Conservation (phyloP, 768 basidiomycete genomes). For the Tylopilus sp. region DNA sequence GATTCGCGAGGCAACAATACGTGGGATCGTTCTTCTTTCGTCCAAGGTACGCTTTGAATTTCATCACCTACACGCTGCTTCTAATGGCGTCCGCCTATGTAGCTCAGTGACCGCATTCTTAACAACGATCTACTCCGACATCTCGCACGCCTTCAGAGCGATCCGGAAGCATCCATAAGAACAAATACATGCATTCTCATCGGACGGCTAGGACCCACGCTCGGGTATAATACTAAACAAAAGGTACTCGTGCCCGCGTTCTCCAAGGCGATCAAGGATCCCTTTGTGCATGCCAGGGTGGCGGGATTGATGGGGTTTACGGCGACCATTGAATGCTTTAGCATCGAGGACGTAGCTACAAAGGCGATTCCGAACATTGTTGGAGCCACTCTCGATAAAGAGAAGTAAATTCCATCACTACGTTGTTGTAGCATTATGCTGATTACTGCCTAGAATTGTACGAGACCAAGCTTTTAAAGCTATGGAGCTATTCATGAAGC, state of each 20-base stretch:
- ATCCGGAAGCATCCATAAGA: slow-evolving; percentile 90
- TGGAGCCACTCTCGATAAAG: slow-evolving; percentile 80
- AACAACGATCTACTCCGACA: slow-evolving; percentile 95
- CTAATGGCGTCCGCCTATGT: background rate
- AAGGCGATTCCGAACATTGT: slow-evolving; percentile 88
- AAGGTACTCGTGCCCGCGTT: slow-evolving; percentile 99
- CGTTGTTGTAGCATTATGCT: background rate
- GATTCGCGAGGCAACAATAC: slow-evolving; percentile 92
- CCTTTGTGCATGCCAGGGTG: slow-evolving; percentile 89
- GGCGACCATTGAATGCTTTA: slow-evolving; percentile 90
- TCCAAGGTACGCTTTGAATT: slow-evolving; percentile 57
- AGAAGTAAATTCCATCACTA: slow-evolving; percentile 61
- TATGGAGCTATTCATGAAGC: slow-evolving; percentile 82
- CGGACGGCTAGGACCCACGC: slow-evolving; percentile 80
- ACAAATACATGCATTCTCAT: slow-evolving; percentile 98
- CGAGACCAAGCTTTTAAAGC: slow-evolving; percentile 97
- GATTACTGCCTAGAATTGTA: slow-evolving; percentile 57
- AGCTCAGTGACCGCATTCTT: slow-evolving; percentile 88
- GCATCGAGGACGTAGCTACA: slow-evolving; percentile 79
- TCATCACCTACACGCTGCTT: background rate
- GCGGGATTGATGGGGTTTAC: slow-evolving; percentile 95
- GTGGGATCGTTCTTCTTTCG: slow-evolving; percentile 78
- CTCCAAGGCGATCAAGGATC: slow-evolving; percentile 81
- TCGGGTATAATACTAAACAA: slow-evolving; percentile 86
- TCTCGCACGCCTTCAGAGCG: slow-evolving; percentile 89